Evolutionary conservation across 1,139 yeast species (phyloP).

Genomic region (Protomyces macrosporus): DNA sequence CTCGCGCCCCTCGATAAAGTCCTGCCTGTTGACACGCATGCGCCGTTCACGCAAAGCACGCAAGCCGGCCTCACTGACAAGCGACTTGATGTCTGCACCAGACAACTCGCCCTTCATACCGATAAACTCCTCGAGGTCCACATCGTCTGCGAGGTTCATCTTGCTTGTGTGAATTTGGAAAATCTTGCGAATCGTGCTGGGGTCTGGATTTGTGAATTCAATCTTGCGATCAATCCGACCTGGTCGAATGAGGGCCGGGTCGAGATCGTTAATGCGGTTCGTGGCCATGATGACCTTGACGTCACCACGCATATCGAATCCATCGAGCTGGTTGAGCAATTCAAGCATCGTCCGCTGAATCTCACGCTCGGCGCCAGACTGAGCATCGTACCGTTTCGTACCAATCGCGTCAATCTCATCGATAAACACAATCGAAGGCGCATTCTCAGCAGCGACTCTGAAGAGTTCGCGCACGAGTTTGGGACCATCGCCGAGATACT

Average conservation of each 20-base stretch:
- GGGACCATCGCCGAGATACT: conserved; percentile 97
- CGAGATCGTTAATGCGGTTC: conserved; percentile 87
- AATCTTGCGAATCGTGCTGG: conserved; percentile 87
- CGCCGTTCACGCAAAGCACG: conserved; percentile 94
- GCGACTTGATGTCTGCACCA: conserved; percentile 98
- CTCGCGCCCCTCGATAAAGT: conserved; percentile 91
- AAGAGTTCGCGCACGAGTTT: conserved; percentile 89
- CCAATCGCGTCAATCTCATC: conserved; percentile 99
- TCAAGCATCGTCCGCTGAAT: conserved; percentile 99
- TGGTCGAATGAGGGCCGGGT: conserved; percentile 97
- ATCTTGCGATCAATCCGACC: conserved; percentile 98
- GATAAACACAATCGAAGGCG: conserved; percentile 95
- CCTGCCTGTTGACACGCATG: conserved; percentile 95
- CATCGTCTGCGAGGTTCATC: conserved; percentile 86
- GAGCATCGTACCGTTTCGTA: conserved; percentile 90
- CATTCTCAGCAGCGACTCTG: conserved; percentile 94
- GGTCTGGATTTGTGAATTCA: conserved; percentile 91
- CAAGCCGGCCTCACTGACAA: conserved; percentile 96
- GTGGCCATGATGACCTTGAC: conserved; percentile 99
- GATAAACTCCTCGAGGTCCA: conserved; percentile 82
- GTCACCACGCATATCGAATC: conserved; percentile 97
- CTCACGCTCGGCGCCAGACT: conserved; percentile 96
- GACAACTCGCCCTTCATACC: conserved; percentile 90
- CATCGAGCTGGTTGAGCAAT: conserved; percentile 90
- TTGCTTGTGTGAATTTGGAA: conserved; percentile 88